Conservation (phyloP, 768 basidiomycete species). For the Russula sp. region DNA sequence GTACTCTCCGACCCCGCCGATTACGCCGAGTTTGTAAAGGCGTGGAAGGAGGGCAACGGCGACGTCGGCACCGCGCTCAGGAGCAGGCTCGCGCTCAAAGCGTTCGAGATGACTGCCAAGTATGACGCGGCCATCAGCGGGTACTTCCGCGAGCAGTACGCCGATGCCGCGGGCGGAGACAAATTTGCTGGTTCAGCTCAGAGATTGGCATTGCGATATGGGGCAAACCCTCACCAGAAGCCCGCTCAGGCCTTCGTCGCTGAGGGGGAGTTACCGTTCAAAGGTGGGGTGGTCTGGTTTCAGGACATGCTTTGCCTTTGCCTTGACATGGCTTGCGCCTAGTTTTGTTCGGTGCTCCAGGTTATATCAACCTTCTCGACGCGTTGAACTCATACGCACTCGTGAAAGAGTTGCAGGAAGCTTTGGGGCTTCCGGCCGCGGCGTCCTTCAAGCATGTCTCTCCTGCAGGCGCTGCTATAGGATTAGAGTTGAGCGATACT, state of each 20-base stretch:
- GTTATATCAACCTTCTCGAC: conserved; percentile 97
- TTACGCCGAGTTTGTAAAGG: conserved; percentile 72
- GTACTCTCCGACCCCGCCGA: conserved; percentile 86
- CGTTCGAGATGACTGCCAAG: conserved; percentile 91
- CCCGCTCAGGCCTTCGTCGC: conserved; percentile 95
- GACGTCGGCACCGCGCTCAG: conserved; percentile 64
- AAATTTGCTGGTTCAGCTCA: conserved; percentile 66
- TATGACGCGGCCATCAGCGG: conserved; percentile 95
- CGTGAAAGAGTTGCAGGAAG: conserved; percentile 87
- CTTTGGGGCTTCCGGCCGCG: conserved; percentile 84
- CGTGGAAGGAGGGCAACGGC: conserved; percentile 69
- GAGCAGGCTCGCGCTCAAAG: conserved; percentile 85
- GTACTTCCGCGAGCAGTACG: conserved; percentile 96
- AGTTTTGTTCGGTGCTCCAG: conserved; percentile 92
- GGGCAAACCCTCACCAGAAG: conserved; percentile 98
- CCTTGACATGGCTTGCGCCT: conserved; percentile 5
- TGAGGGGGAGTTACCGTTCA: conserved; percentile 87
- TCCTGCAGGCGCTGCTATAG: conserved; percentile 94
- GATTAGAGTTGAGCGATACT: conserved; percentile 67
- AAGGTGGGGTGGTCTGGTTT: conserved; percentile 43
- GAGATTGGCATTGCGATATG: conserved; percentile 82
- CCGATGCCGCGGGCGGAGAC: conserved; percentile 66
- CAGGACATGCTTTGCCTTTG: background rate
- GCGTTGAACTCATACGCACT: conserved; percentile 96
- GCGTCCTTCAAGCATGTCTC: conserved; percentile 99